These are phyloP conservation scores for Diplodia corticola DNA, from an alignment of 2,329 filamentous ascomycete species.

Conservation along the genomic window DNA sequence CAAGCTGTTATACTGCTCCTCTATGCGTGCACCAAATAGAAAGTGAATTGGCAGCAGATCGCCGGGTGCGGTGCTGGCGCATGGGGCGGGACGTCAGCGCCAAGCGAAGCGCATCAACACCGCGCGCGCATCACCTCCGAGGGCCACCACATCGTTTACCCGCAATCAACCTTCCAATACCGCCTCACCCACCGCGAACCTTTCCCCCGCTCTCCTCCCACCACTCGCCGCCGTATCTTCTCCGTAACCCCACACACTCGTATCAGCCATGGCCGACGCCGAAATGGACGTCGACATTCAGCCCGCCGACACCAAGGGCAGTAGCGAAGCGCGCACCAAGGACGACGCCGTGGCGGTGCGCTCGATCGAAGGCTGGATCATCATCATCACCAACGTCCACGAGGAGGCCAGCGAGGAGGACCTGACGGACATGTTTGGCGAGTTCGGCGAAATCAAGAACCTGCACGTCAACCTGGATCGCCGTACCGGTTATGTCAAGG, in stretches of 20 bases:
- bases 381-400: constrained; percentile 83
- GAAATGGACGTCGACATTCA: constrained; percentile 19
- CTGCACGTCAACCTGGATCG: constrained; percentile 80
- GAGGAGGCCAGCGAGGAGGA: constrained; percentile 85
- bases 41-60: neutral
- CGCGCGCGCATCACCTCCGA: constrained; percentile 3
- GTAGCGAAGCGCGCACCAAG: constrained; percentile 67
- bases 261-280: constrained; percentile 16
- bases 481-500: constrained; percentile 84
- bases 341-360: constrained; percentile 72
- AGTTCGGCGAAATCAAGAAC: constrained; percentile 86
- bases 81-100: neutral
- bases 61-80: constrained; percentile 1
- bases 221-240: neutral
- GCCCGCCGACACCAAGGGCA: neutral
- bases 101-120: constrained; percentile 18
- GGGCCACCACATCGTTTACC: neutral
- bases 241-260: constrained; percentile 1
- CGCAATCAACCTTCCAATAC: neutral
- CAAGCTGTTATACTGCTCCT: neutral
- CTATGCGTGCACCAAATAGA: neutral
- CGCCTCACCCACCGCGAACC: neutral
- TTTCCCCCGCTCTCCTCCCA: neutral
- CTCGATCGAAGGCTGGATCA: constrained; percentile 87
- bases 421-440: constrained; percentile 76